Base-by-base conservation (phyloP, 2,329 filamentous ascomycete species). In the Pyricularia sp. region DNA sequence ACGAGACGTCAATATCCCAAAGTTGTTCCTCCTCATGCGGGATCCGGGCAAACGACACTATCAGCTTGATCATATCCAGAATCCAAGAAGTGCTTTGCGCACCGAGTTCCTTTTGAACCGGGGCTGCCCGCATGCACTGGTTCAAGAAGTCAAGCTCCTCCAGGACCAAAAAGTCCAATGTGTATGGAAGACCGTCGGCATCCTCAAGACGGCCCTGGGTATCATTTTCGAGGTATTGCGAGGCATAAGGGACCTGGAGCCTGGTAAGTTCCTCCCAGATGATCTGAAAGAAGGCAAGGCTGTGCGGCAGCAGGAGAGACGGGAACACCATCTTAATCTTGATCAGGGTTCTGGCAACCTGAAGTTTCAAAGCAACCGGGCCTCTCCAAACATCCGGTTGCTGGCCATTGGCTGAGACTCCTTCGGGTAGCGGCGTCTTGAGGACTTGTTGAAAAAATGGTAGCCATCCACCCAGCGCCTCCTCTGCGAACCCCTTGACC, bases 111-210 rank as follows among this genome's bases (percentile, higher is more conserved):
- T 92, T 90, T 73, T 93, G 92, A 1, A 99, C 94, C 0, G 93
- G 92, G 4, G 92, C 90, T 7, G 94, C 94, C 72, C 92, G 90
- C 72, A 99, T 85, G 77, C 94, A 94, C 69, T 93, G 90, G 79
- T 97, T 95, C 77, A 99, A 87, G 75, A 98, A 94, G 79, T 99
- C 95, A 28, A 99, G 84, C 78, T 98, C 94, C 78, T 99, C 95
- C 9, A 98, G 82, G 3, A 98, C 89, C 67, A 99, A 85, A 75
- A 97, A 95, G 79, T 99, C 95, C 28, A 99, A 84, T 1, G 94
- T 97, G 79, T 97, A 97, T 0, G 94, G 93, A n/a, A 99, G 84
- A 61, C 90, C 90, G 77, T 99, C 94, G 3, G 91, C 88, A 77
- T 97, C 94, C 78, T 97, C 94, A 42, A 98, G 81, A 55, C 94